Conservation (phyloP, 768 basidiomycete species). For the Collybia mongolica region DNA sequence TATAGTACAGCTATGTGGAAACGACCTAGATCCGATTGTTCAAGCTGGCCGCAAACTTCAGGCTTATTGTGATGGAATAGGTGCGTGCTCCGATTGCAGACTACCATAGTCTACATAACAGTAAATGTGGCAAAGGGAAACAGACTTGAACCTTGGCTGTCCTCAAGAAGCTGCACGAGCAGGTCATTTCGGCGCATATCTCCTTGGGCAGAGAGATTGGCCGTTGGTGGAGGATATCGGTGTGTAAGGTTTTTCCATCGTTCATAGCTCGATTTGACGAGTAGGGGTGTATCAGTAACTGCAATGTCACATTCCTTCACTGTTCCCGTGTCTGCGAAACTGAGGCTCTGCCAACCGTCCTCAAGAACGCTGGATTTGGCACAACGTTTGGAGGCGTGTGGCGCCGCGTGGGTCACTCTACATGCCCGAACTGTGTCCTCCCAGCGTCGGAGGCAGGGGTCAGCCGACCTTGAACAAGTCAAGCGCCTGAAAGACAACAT, state of each 20-base stretch:
- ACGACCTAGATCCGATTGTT: conserved; percentile 61
- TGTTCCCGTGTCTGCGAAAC: conserved; percentile 66
- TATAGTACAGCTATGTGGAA: conserved; percentile 73
- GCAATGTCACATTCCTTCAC: conserved; percentile 60
- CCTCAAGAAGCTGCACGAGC: conserved; percentile 69
- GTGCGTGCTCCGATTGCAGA: conserved; percentile 32
- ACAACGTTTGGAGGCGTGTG: conserved; percentile 57
- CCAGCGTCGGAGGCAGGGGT: conserved; percentile 65
- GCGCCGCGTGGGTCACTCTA: conserved; percentile 68
- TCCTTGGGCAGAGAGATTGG: conserved; percentile 76
- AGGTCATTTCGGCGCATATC: conserved; percentile 72
- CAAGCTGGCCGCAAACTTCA: conserved; percentile 60
- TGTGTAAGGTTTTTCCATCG: conserved; percentile 28
- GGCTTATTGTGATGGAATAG: conserved; percentile 65
- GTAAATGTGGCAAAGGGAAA: conserved; percentile 10
- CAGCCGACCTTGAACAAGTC: conserved; percentile 65
- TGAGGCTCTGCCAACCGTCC: conserved; percentile 56
- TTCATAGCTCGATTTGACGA: too few species aligned
- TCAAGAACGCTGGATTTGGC: conserved; percentile 56
- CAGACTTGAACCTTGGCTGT: conserved; percentile 82
- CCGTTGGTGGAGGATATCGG: conserved; percentile 64
- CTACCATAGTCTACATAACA: not conserved
- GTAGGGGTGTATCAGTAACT: too few species aligned
- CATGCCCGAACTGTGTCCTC: conserved; percentile 76
- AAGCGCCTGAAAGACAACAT: conserved; percentile 51